Evolutionary conservation across 345 rosid genomes (phyloP).

Genomic region (Lepidium africanum): DNA sequence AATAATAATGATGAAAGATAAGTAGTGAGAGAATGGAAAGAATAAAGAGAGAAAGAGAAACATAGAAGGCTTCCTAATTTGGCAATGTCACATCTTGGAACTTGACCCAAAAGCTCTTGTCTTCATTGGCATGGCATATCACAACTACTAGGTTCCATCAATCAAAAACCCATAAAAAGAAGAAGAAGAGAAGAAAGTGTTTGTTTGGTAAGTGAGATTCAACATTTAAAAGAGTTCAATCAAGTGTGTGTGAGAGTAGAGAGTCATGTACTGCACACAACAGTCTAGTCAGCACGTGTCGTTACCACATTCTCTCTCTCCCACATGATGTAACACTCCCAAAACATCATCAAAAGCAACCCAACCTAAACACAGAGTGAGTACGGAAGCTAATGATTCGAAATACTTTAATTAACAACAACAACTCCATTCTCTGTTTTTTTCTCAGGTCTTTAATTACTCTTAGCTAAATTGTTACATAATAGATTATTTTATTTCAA

Average conservation of each 20-base stretch:
- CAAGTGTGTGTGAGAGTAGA: too few relatives aligned
- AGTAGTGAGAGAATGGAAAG: constrained; percentile 23
- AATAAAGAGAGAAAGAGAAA: constrained; percentile 9
- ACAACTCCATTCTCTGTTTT: background rate
- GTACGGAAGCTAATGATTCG: too few relatives aligned
- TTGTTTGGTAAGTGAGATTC: background rate
- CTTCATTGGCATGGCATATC: constrained; percentile 8
- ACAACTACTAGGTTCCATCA: constrained; percentile 7
- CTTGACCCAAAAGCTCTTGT: constrained; percentile 5
- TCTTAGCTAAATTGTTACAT: background rate
- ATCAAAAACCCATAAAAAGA: background rate
- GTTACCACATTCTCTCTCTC: constrained; percentile 5
- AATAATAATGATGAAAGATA: constrained; percentile 10
- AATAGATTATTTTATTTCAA: background rate
- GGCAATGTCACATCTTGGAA: constrained; percentile 16
- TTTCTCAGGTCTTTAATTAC: background rate
- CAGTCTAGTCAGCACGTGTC: constrained; percentile 26
- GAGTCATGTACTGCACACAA: constrained; percentile 20
- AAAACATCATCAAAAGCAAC: constrained; percentile 12
- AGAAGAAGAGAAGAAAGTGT: background rate
- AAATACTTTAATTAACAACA: too few relatives aligned
- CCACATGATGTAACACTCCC: too few relatives aligned
- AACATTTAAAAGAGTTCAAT: constrained; percentile 4
- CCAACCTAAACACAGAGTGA: background rate
- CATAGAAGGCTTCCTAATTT: constrained; percentile 18